Evolutionary conservation across 2,329 filamentous ascomycete species (phyloP).

Genomic region (Dactylellina cionopaga): DNA sequence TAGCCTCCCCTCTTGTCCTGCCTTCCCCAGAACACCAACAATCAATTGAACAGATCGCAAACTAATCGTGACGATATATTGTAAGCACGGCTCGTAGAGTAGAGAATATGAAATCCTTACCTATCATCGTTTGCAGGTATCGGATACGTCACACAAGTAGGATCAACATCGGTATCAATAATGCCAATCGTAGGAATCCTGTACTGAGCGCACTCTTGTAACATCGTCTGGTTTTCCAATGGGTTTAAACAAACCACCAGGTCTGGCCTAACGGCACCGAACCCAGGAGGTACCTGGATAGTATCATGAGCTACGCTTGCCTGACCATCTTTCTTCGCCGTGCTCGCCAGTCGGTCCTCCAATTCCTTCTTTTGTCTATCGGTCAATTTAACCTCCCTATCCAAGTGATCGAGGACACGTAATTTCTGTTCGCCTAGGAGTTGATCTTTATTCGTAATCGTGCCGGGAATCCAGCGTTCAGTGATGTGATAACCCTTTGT

Average conservation of each 20-base stretch:
- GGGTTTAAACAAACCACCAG: conserved; percentile 93
- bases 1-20: conserved; percentile 74
- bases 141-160: conserved; percentile 92
- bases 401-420: conserved; percentile 80
- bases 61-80: conserved; percentile 64
- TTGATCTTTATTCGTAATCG: conserved; percentile 90
- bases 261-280: conserved; percentile 77
- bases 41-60: conserved; percentile 83
- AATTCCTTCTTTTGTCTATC: conserved; percentile 16
- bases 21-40: conserved; percentile 83
- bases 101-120: conserved; percentile 62
- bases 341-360: conserved; percentile 52
- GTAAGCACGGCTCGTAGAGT: conserved; percentile 2
- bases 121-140: conserved; percentile 98
- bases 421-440: conserved; percentile 77
- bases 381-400: conserved; percentile 66
- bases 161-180: conserved; percentile 91
- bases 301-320: conserved; percentile 6
- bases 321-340: conserved; percentile 67
- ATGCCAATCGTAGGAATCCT: conserved; percentile 94
- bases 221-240: conserved; percentile 85
- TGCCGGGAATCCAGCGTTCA: conserved; percentile 89
- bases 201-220: conserved; percentile 89
- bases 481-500: conserved; percentile 87
- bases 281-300: conserved; percentile 18